Base-by-base conservation (phyloP, 2,329 filamentous ascomycete genomes). In the Penicillium sp. region DNA sequence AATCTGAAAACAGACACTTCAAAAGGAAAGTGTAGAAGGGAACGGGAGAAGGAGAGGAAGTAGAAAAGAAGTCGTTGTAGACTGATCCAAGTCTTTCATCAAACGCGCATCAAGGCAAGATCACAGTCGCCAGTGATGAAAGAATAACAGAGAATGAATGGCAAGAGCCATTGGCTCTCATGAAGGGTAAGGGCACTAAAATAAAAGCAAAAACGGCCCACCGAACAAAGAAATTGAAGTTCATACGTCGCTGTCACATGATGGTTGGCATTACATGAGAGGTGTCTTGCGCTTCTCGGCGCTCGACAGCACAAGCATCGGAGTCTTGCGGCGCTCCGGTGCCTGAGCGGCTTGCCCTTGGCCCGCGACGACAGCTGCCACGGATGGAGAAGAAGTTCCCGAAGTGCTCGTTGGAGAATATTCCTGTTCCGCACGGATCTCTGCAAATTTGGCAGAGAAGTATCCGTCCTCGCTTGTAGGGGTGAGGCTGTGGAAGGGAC, bases 221-320 rank as follows among this genome's bases (percentile, higher is more conserved):
- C 52, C 52, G 26, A 43, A 55, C 35, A 35, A 52, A 60, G 52
- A 51, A 35, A 59, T 58, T 58, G 37, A 53, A 63, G 56, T 59
- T 72, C 70, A 70, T 73, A 71, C 66, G 63, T 73, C 67, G 67
- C 67, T 66, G 65, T 72, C 69, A 70, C 69, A 72, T 71, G 69
- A 68, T 66, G 67, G 60, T 68, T 60, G 62, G 66, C 63, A 68
- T 79, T 80, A 88, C 70, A 83, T 84, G 71, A 85, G 75, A 58
- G 83, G 80, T 76, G 84, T 89, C 83, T 91, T 96, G 75, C 92
- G 90, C 85, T 96, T 96, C 81, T 96, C 92, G 61, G 87, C 89
- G 73, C 88, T 93, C 64, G 90, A 93, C 64, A 97, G 84, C 64
- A 97, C 89, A 71, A 96, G 86, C 82, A 92, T 89, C 53, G 91